Base-by-base conservation (phyloP, 352 stramenopile species). In the Phytophthora cajani region DNA sequence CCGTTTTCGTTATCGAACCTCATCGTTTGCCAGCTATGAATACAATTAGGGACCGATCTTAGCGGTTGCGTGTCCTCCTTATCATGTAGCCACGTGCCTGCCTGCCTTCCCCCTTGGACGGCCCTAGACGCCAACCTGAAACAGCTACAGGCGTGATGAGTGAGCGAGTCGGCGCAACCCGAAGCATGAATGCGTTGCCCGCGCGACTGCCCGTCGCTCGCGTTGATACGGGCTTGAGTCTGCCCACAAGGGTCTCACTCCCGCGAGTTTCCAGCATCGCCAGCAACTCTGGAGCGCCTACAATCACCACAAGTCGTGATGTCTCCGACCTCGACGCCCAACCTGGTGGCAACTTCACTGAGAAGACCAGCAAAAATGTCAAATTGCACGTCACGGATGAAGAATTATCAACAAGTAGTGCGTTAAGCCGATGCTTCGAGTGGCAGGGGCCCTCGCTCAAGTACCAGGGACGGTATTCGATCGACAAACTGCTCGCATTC, bases 401-500 rank as follows among this genome's bases (percentile, higher is more conserved):
- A 16, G 49, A 19, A 33, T 21, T 4, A n/a, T 5, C 23, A 33
- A 33, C 30, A 9, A 33, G 30, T 9, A 55, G 49, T 8, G 5
- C 12, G 7, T 33, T 55, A 19, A 55, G 49, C 7, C 49, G 49
- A n/a, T 55, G 49, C 12, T 55, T 55, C 23, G 49, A 55, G 49
- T 55, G 49, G 49, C 19, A 19, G 4, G 49, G 49, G 12, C 49
- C 49, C 11, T 32, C 49, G 23, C 49, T 55, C 23, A 58, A 58
- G 21, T 63, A 68, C 36, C 42, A 64, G 17, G 66, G 66, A 14
- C 58, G 58, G 5, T 76, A 72, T 54, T 76, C 69, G 2, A 58
- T 76, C 46, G 58, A 72, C 33, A 72, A 76, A 36, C 21, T 76
- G 23, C 51, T 68, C 17, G 60, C 58, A 17, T 67, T 76, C 30